Base-by-base conservation (phyloP, 2,329 filamentous ascomycete genomes). In the Neonectria faginata region DNA sequence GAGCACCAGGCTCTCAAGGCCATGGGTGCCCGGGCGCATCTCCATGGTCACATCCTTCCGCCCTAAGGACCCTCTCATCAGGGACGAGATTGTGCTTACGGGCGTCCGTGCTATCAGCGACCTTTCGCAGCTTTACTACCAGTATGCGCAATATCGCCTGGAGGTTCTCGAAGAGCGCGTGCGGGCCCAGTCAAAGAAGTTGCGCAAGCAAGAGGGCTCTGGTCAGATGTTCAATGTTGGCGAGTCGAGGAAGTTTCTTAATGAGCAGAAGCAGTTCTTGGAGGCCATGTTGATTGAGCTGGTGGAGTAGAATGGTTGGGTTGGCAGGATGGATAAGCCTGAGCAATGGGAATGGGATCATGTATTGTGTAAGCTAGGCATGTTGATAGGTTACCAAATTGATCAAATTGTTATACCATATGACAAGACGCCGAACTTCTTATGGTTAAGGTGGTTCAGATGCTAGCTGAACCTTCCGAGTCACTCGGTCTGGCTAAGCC, bases 11-110 rank as follows among this genome's bases (percentile, higher is more conserved):
- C 89, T 1, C 81, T 90, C 18, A 84, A 83, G 12, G 86, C 88
- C 10, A 77, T 87, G 1, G 87, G 87, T 18, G 81, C 82, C 5
- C 82, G 83, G 25, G 75, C 85, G 89, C 36, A 90, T 91, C 76
- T 87, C 82, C 47, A 88, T 89, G 79, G 88, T 91, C 55, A 91
- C 89, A 0, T 88, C 86, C 4, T 91, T 90, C 79, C 83, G 89
- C 10, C 88, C 89, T 2, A 84, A 83, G 56, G 83, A 81, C 22
- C 80, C 88, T 2, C 79, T 78, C 20, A 72, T 86, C 45, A 82
- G 81, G 16, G 89, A 91, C 70, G 88, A 90, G 69, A 86, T 85
- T 1, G 85, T 87, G 3, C 80, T 91, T 44, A 86, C 83, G 3
- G 89, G 85, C 0, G 85, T 90, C 14, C 84, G 88, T 1, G 80